These are phyloP conservation scores for Colletotrichum sp. DNA, from an alignment of 2,329 filamentous ascomycete species.

Conservation along the genomic window DNA sequence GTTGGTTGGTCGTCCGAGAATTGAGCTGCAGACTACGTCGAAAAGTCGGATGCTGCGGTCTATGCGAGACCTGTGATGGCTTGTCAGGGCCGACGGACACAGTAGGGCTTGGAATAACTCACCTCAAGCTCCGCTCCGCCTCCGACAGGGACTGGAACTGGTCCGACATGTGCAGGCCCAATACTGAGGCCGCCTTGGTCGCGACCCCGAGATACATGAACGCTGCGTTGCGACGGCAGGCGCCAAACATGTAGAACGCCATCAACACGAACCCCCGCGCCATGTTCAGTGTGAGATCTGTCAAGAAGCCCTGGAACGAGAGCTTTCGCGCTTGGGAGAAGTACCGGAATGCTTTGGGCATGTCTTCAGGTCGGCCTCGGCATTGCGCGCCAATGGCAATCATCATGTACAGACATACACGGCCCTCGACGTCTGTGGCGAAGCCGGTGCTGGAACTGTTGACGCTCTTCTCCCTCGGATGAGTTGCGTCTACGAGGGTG, in stretches of 20 bases:
- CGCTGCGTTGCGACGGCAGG: constrained; percentile 63
- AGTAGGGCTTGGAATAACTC: neutral
- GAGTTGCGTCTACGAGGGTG: neutral
- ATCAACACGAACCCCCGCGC: constrained; percentile 59
- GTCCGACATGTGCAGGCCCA: constrained; percentile 56
- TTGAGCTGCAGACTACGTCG: constrained; percentile 42
- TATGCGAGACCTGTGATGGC: constrained; percentile 23
- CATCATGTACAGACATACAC: constrained; percentile 40
- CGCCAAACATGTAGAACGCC: constrained; percentile 64
- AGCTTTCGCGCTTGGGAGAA: constrained; percentile 53
- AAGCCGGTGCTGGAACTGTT: neutral
- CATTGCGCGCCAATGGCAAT: constrained; percentile 60
- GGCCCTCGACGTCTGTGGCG: neutral
- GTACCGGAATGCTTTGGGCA: constrained; percentile 33
- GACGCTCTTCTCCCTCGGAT: neutral
- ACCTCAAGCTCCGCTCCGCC: constrained; percentile 25
- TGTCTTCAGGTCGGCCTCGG: neutral
- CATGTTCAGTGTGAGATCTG: constrained; percentile 58
- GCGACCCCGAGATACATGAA: constrained; percentile 70
- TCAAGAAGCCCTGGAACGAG: constrained; percentile 56
- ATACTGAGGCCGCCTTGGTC: constrained; percentile 58
- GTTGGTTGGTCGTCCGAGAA: constrained; percentile 42
- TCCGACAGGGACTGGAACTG: constrained; percentile 29
- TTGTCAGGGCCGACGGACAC: accelerated
- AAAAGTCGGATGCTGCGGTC: constrained; percentile 43